Evolutionary conservation across 2,329 filamentous ascomycete species (phyloP), one percentile per base, ranked within the genome.

Genomic region (Trichoderma pleuroti): DNA sequence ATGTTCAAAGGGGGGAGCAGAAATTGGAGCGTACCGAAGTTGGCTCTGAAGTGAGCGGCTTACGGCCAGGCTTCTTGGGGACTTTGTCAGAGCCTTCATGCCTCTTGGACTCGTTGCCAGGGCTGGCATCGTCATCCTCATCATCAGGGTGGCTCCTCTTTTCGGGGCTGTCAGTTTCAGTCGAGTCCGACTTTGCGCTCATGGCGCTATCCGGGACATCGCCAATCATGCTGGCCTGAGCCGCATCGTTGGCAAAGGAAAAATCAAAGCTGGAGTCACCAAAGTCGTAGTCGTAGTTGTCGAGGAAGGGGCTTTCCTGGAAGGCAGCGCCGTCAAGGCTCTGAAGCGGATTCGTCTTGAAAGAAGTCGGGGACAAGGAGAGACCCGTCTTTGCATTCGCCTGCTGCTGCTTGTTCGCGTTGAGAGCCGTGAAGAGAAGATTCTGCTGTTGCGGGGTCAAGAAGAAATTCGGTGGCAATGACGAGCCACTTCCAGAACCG

Each of bases 21-120:
- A 26, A 21, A 59, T 18, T 32, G 18, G 64, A 39, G 89, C 94
- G 85, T 90, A 98, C 95, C 75, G 94, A 96, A 75, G 93, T 98
- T 28, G 96, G 96, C 81, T 98, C 96, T 26, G 93, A 97, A 61
- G 93, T 98, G 77, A 98, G 86, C 24, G 95, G 96, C 85, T 99
- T 99, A 73, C 96, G 90, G 64, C 96, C 96, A 5, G 96, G 95
- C 83, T 98, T 99, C 88, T 98, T 98, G 28, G 93, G 89, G 56
- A 91, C 86, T 82, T 96, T 97, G 57, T 94, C 93, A 70, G 93
- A 90, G 71, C 91, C 89, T 81, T 97, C 94, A 72, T 92, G 89
- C 74, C 93, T 88, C 84, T 94, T 96, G 71, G 85, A 81, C 18
- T 83, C 82, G 56, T 82, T 83, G 68, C 83, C 81, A 21, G 77